Base-by-base conservation (phyloP, 2,329 filamentous ascomycete species). In the Sordariomycetes sp. region DNA sequence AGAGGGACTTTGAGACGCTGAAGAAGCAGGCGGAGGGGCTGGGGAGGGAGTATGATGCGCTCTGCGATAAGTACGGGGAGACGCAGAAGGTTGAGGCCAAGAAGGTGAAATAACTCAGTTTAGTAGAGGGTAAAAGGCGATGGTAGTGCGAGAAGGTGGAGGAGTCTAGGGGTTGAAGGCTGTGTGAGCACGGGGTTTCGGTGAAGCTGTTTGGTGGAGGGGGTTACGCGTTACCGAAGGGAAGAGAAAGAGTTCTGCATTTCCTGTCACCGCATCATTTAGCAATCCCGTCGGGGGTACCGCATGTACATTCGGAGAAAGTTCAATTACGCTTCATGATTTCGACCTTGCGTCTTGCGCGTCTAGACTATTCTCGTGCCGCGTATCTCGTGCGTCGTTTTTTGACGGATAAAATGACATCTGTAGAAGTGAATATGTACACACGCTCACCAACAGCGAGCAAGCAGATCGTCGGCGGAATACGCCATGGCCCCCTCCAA, bases 1-100 rank as follows among this genome's bases (percentile, higher is more conserved):
- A 96, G 63, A 80, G 80, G 63, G 90, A 97, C 66, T 82, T 96
- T 64, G 82, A 87, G 73, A 89, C 82, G 58, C 76, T 97, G 65
- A 95, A 95, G 86, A 95, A 95, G 80, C 94, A 99, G 80, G 82
- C 85, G 61, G 82, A 88, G 68, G 88, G 88, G 55, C 79, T 97
- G 60, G 84, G 84, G 70, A 81, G 84, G 68, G 91, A 95, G 76
- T 97, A 96, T 73, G 82, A 89, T 69, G 83, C 85, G 63, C 78
- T 97, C 65, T 85, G 89, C 62, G 91, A 97, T 68, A 84, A 94
- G 77, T 86, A 91, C 64, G 79, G 84, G 59, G 74, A 76, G 59
- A 78, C 80, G 13, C 74, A 79, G 62, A 64, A 71, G 58, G 73
- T 77, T 53, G 71, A 68, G 13, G 76, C 73, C 56, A 82, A 81